phyloP scores from a whole-genome alignment of 306 rosid genomes.

The Dalbergia cultrata region DNA sequence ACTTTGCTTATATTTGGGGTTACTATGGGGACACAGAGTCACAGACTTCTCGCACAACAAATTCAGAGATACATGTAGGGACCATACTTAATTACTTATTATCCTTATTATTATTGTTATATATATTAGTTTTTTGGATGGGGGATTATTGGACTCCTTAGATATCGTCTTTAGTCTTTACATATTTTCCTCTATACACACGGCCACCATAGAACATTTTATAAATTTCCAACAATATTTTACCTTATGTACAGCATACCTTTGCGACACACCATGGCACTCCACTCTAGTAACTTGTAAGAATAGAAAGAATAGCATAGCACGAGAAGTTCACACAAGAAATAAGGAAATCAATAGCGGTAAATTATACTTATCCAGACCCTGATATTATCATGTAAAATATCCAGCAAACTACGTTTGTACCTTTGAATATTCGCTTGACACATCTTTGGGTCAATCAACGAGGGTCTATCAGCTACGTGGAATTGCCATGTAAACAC shows the following conservation, averaged over 20 bases:
- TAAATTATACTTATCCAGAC: constrained; percentile 58
- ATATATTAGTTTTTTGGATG: no score
- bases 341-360: constrained; percentile 32
- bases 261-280: neutral
- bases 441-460: constrained; percentile 47
- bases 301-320: neutral
- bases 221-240: constrained; percentile 2
- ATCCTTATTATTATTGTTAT: no score
- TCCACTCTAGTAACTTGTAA: constrained; percentile 1
- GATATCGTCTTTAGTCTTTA: neutral
- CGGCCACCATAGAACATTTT: neutral
- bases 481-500: constrained; percentile 34
- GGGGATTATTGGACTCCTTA: neutral
- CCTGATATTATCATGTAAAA: constrained; percentile 31
- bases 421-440: constrained; percentile 52
- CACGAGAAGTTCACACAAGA: constrained; percentile 8
- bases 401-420: constrained; percentile 54
- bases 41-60: no score
- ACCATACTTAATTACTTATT: no score
- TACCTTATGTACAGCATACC: neutral
- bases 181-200: neutral
- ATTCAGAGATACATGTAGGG: no score
- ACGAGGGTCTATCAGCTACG: constrained; percentile 44
- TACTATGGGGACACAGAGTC: no score
- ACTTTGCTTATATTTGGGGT: no score